A percentile compares a stretch with the other conserved stretches of the same genome.
Evolutionary conservation across 805 yeast genomes (phyloP).

Genomic region (Myxozyma mucilagina): DNA sequence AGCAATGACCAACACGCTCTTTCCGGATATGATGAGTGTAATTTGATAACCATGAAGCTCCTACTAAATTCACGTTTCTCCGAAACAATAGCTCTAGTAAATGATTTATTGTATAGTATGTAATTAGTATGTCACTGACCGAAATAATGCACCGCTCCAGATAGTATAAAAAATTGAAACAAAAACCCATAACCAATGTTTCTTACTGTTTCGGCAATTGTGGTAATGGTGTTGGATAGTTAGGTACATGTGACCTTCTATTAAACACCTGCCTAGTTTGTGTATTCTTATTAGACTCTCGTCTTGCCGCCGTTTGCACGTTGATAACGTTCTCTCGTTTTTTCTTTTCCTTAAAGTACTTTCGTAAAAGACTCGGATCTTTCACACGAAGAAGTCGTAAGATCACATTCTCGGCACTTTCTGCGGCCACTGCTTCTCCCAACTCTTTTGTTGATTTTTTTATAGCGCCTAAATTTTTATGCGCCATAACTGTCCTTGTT

Average conservation of each 20-base stretch:
- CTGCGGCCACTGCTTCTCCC: constrained; percentile 48
- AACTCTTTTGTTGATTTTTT: constrained; percentile 50
- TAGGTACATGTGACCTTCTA: constrained; percentile 16
- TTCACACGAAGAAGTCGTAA: constrained; percentile 69
- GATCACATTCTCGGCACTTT: constrained; percentile 63
- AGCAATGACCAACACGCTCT: too few species aligned
- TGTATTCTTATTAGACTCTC: too few species aligned
- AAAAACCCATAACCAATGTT: neutral
- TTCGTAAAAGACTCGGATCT: constrained; percentile 61
- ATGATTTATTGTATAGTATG: too few species aligned
- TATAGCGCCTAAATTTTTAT: constrained; percentile 61
- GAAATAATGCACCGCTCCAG: too few species aligned
- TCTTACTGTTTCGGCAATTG: neutral
- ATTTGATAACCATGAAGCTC: too few species aligned
- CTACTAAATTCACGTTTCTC: too few species aligned
- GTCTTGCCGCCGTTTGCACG: constrained; percentile 3
- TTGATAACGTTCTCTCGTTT: constrained; percentile 47
- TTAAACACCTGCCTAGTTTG: neutral
- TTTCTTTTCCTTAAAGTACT: constrained; percentile 63
- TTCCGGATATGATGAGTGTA: too few species aligned
- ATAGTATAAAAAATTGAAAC: neutral
- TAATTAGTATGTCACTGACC: too few species aligned
- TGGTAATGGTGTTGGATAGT: constrained; percentile 7
- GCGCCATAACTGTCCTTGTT: constrained; percentile 67
- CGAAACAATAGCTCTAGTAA: too few species aligned